These are phyloP conservation scores for Dactylellina drechsleri DNA, from an alignment of 2,329 filamentous ascomycete species.

Conservation along the genomic window DNA sequence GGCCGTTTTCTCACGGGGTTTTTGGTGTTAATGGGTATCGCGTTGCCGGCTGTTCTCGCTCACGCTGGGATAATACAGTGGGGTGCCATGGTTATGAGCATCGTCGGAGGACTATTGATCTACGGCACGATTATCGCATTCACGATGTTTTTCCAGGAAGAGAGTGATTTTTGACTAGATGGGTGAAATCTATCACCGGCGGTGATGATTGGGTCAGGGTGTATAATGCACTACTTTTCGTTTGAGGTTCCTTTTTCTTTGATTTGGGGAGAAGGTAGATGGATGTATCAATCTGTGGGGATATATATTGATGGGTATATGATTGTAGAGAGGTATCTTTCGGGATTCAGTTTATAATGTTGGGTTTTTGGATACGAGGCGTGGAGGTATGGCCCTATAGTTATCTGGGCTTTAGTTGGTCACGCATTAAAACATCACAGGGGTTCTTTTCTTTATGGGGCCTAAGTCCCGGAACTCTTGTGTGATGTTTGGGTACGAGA, in stretches of 20 bases:
- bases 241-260: too few relatives aligned
- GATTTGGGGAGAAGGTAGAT: background rate
- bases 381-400: background rate
- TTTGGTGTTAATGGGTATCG: conserved; percentile 95
- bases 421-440: too few relatives aligned
- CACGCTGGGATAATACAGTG: conserved; percentile 84
- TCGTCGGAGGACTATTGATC: conserved; percentile 89
- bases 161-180: conserved; percentile 81
- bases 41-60: conserved; percentile 85
- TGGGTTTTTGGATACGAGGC: background rate
- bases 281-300: background rate
- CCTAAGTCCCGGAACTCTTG: background rate
- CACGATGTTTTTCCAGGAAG: conserved; percentile 96
- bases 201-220: conserved; percentile 57
- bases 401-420: background rate
- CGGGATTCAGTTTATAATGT: background rate
- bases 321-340: background rate
- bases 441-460: too few relatives aligned
- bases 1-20: conserved; percentile 95
- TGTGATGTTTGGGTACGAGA: background rate
- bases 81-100: conserved; percentile 93
- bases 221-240: background rate
- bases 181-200: background rate
- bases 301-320: background rate
- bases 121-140: conserved; percentile 99